phyloP scores from a whole-genome alignment of 1,284 basidiomycete genomes.

The Rhodotorula sp. region DNA sequence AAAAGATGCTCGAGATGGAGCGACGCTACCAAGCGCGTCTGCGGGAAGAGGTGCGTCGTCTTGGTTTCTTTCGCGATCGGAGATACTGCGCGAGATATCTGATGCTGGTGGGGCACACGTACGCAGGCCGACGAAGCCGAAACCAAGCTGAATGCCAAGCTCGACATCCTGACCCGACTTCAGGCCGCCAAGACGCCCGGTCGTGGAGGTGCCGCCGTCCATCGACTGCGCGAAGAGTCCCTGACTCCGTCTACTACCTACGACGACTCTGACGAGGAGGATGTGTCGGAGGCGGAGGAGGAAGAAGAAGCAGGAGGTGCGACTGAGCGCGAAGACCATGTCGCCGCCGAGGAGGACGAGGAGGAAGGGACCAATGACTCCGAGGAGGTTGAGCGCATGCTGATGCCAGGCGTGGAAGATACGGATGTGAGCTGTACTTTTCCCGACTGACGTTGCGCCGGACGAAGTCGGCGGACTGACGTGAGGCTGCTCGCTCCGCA shows the following conservation, averaged over 20 bases:
- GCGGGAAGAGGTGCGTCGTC: conserved; percentile 28
- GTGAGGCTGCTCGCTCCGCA: no score
- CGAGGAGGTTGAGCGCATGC: conserved; percentile 12
- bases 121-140: conserved; percentile 35
- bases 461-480: no score
- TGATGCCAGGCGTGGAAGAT: background rate
- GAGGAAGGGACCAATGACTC: background rate
- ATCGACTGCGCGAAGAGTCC: background rate
- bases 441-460: no score
- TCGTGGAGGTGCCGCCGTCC: background rate
- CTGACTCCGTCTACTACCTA: conserved; percentile 21
- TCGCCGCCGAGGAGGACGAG: background rate
- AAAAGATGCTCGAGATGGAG: conserved; percentile 34
- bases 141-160: conserved; percentile 36
- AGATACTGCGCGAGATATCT: no score
- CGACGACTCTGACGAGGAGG: conserved; percentile 32
- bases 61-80: no score
- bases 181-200: conserved; percentile 27
- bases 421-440: background rate
- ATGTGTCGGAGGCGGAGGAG: background rate
- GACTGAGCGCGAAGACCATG: background rate
- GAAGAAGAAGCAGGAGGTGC: background rate
- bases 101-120: background rate
- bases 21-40: conserved; percentile 24
- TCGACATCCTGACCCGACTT: conserved; percentile 38